Evolutionary conservation across 306 rosid species (phyloP), one percentile per base, ranked within the genome.

Genomic region (Lathyrus oleraceus): DNA sequence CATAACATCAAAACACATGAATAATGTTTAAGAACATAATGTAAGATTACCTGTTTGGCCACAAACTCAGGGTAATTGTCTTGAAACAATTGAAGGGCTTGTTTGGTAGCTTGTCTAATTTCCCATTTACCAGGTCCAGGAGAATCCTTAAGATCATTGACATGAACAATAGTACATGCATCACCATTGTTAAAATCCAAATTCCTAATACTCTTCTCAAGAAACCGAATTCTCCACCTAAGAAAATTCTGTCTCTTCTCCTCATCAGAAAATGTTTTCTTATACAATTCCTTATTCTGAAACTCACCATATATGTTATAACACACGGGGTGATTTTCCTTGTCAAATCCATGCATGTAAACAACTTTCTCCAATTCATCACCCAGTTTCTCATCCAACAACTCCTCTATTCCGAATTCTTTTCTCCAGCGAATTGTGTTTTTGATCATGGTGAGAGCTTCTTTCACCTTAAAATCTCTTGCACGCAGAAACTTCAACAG

Each of bases 31-130:
- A 45, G 9, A 44, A 44, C 6, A 45, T 17, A 47, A 47, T 47
- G 1, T 1, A 27, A 10, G 0, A n/a, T 52, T 77, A 88, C 95
- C 91, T 86, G 91, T 81, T 85, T 88, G 77, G 88, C 91, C 7
- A 87, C 97, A 57, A 91, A 87, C 76, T 91, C 96, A 42, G 93
- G 97, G 21, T 88, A 91, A 20, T 87, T 84, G 25, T 91, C 96
- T 45, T 88, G 96, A 53, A 87, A 86, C 77, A 91, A 66, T 16
- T 87, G 87, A 10, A 91, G 81, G 52, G 90, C 96, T 36, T 84
- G 88, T 51, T 87, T 87, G 52, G 96, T 87, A 8, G 93, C 91
- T 57, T 83, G 89, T 70, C 96, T 78, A 38, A 87, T 91, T 71
- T 85, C 97, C 96, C 90, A 81, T 61, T 85, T 91, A 0, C 78